Base-by-base conservation (phyloP, 768 basidiomycete genomes). In the Mycena floridula region DNA sequence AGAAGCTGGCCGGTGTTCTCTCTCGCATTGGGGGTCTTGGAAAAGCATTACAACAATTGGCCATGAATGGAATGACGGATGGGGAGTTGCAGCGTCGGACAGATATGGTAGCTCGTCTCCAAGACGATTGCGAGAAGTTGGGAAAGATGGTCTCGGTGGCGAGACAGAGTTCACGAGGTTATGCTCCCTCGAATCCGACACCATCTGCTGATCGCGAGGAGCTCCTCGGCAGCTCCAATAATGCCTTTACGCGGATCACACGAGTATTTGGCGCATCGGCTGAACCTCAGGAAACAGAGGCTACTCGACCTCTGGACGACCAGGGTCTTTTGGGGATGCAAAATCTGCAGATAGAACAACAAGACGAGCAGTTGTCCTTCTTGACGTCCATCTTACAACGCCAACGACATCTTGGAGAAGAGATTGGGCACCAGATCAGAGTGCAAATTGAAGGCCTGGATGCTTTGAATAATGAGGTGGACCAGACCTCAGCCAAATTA, bases 21-120 rank as follows among this genome's bases (percentile, higher is more conserved):
- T 68, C 77, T 25, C 74, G 91, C n/a, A 73, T 94, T 18, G 81
- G 82, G 4, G 71, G 61, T 2, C 72, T 97, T 12, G 86, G 81
- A 16, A 70, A 72, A 52, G 90, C 82, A 8, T 65, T 94, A 54
- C 70, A 76, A 54, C 74, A 68, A 30, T 70, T 89, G 27, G 85
- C 70, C 7, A 61, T 79, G 60, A 68, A 69, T 32, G 90, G 88
- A 27, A 77, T 97, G 75, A 84, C 79, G 51, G 82, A 91, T 61
- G 95, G 95, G n/a, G 95, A 98, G 71, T 69, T 91, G 55, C 83
- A 86, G 64, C 70, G 95, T 45, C 73, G 95, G 50, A 84, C 84
- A 48, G 94, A 93, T 56, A 83, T 96, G 82, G 81, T 93, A 41
- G 86, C 83, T 44, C 73, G 85, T 47, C 68, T 97, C 53, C 85